These are phyloP conservation scores for Leccinum sublutescens DNA, from an alignment of 768 basidiomycete species.

Conservation along the genomic window DNA sequence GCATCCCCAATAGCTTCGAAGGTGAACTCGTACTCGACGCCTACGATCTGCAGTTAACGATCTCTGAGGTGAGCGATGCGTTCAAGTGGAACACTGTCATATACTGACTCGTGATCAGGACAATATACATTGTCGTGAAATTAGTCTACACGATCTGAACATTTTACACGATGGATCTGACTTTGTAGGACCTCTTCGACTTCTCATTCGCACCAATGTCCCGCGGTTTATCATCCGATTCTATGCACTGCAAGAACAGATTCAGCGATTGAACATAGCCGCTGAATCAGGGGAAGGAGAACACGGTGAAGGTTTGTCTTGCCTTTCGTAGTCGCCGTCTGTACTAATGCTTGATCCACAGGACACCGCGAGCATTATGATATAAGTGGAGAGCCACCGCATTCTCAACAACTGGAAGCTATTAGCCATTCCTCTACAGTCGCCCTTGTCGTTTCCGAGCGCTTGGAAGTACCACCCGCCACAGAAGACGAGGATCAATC, in stretches of 20 bases:
- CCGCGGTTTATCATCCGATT: constrained; percentile 71
- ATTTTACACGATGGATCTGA: constrained; percentile 65
- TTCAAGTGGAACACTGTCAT: neutral
- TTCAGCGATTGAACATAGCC: constrained; percentile 38
- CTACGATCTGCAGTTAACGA: constrained; percentile 60
- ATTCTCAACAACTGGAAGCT: constrained; percentile 9
- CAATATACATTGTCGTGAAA: constrained; percentile 64
- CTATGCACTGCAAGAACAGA: constrained; percentile 58
- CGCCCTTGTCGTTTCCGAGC: neutral
- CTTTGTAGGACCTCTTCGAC: constrained; percentile 59
- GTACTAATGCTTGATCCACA: constrained; percentile 7
- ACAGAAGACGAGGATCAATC: constrained; percentile 6
- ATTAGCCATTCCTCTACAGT: neutral
- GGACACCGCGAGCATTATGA: constrained; percentile 16
- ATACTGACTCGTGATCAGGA: constrained; percentile 44
- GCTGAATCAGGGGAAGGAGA: constrained; percentile 17
- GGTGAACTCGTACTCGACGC: constrained; percentile 70
- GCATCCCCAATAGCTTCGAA: constrained; percentile 46
- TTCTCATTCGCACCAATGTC: constrained; percentile 44
- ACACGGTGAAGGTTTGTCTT: constrained; percentile 21
- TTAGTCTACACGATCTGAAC: constrained; percentile 71
- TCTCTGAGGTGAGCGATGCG: constrained; percentile 56
- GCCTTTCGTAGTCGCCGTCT: neutral
- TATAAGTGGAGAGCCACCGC: constrained; percentile 6
- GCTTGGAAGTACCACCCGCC: neutral